These are phyloP conservation scores for Puccinia polysora DNA, from an alignment of 1,284 basidiomycete genomes.

Conservation along the genomic window DNA sequence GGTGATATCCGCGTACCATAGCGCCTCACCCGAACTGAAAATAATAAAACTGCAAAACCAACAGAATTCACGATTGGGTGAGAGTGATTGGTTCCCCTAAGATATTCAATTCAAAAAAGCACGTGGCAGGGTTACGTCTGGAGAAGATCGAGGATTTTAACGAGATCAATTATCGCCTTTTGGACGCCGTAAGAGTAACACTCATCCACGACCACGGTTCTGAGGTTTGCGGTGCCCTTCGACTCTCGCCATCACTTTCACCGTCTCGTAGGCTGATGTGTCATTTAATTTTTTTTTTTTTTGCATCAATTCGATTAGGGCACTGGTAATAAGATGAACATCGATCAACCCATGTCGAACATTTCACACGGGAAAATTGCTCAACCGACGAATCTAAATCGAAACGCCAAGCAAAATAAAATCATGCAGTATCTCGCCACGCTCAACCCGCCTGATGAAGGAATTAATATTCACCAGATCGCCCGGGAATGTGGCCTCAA, in stretches of 20 bases:
- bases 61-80: slow-evolving; percentile 71
- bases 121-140: slow-evolving; percentile 72
- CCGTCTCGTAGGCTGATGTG: slow-evolving; percentile 29
- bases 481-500: slow-evolving; percentile 52
- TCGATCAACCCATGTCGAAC: slow-evolving; percentile 2
- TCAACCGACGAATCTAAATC: slow-evolving; percentile 57
- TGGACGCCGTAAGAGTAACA: slow-evolving; percentile 60
- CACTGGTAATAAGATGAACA: not conserved
- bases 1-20: slow-evolving; percentile 17
- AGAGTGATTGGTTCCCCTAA: slow-evolving; percentile 88
- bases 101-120: slow-evolving; percentile 73
- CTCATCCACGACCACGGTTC: slow-evolving; percentile 56
- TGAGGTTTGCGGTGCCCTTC: slow-evolving; percentile 53
- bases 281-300: not conserved
- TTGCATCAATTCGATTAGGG: not conserved
- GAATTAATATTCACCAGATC: slow-evolving; percentile 46
- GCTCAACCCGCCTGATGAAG: slow-evolving; percentile 44
- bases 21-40: slow-evolving; percentile 7
- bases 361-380: slow-evolving; percentile 32
- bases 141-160: slow-evolving; percentile 66
- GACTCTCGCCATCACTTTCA: slow-evolving; percentile 7
- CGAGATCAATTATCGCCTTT: slow-evolving; percentile 75
- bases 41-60: not conserved
- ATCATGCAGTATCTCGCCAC: slow-evolving; percentile 57
- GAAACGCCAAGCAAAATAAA: slow-evolving; percentile 62